Conservation (phyloP, 257 asterid species). For the Avicennia marina region DNA sequence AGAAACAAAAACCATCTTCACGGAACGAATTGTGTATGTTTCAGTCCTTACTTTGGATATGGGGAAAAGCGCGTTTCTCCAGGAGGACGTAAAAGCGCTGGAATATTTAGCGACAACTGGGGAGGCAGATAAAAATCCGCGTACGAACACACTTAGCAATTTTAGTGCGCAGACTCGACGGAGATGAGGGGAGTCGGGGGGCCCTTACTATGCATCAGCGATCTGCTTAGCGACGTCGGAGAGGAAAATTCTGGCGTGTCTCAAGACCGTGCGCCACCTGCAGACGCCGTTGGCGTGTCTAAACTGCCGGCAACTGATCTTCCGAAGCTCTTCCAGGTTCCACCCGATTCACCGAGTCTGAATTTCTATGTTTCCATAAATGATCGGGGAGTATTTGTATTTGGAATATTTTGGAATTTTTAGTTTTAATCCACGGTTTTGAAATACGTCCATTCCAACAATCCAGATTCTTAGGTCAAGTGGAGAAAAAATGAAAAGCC, state of each 20-base stretch:
- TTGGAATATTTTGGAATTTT: background rate
- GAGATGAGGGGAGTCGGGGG: conserved; percentile 86
- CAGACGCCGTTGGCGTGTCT: conserved; percentile 24
- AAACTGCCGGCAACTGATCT: conserved; percentile 43
- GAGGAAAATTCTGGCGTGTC: conserved; percentile 31
- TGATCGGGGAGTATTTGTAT: background rate
- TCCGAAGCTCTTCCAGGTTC: conserved; percentile 70
- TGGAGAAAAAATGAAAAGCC: background rate
- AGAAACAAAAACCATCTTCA: too few relatives aligned
- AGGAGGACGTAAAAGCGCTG: too few relatives aligned
- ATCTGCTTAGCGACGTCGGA: conserved; percentile 71
- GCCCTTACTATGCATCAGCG: conserved; percentile 79
- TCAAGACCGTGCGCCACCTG: conserved; percentile 25
- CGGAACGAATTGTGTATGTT: too few relatives aligned
- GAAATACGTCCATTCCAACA: too few relatives aligned
- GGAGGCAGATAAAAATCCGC: too few relatives aligned
- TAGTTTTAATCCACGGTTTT: background rate
- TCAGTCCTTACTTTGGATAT: too few relatives aligned
- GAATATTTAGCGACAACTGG: too few relatives aligned
- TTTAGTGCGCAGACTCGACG: background rate
- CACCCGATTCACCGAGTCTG: background rate
- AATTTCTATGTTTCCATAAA: background rate
- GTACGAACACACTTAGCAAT: too few relatives aligned
- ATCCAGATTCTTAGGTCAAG: background rate
- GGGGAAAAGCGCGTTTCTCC: too few relatives aligned